Conservation (phyloP, 1,139 yeast genomes). For the Candida sp. region DNA sequence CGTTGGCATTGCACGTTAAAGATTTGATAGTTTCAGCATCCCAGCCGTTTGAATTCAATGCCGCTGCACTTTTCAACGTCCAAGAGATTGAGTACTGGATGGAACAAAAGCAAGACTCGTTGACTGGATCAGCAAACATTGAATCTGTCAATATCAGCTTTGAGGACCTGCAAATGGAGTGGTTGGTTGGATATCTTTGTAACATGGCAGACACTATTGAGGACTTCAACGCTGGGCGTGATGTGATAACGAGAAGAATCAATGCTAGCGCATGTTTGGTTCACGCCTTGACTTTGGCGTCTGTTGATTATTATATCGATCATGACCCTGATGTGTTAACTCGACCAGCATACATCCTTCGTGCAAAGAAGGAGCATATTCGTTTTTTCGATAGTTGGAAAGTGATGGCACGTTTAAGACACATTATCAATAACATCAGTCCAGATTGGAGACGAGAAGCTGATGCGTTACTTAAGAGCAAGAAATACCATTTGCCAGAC, state of each 20-base stretch:
- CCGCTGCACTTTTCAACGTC: conserved; percentile 24
- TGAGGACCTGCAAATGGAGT: conserved; percentile 36
- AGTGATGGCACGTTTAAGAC: conserved; percentile 76
- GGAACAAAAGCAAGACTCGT: conserved; percentile 24
- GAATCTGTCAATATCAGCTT: conserved; percentile 34
- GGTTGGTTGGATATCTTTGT: conserved; percentile 37
- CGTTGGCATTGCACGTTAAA: conserved; percentile 38
- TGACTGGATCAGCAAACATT: conserved; percentile 37
- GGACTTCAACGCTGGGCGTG: conserved; percentile 26
- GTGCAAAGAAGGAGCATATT: conserved; percentile 74
- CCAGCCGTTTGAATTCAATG: conserved; percentile 25
- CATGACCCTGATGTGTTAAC: conserved; percentile 93
- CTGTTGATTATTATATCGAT: conserved; percentile 60
- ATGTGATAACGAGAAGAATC: conserved; percentile 18
- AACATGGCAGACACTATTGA: conserved; percentile 20
- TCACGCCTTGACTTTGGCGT: conserved; percentile 64
- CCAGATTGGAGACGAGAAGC: conserved; percentile 44
- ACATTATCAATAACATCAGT: conserved; percentile 69
- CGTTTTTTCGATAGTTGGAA: conserved; percentile 91
- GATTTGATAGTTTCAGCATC: conserved; percentile 26
- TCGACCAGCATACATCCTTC: conserved; percentile 80
- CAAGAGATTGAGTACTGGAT: conserved; percentile 51
- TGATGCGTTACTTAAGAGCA: conserved; percentile 21
- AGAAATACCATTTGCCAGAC: conserved; percentile 45
- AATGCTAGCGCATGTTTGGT: conserved; percentile 43